A percentile compares a stretch with the other conserved stretches of the same genome.
Evolutionary conservation across 805 yeast genomes (phyloP).

Genomic region (Kazachstania bromeliacearum): DNA sequence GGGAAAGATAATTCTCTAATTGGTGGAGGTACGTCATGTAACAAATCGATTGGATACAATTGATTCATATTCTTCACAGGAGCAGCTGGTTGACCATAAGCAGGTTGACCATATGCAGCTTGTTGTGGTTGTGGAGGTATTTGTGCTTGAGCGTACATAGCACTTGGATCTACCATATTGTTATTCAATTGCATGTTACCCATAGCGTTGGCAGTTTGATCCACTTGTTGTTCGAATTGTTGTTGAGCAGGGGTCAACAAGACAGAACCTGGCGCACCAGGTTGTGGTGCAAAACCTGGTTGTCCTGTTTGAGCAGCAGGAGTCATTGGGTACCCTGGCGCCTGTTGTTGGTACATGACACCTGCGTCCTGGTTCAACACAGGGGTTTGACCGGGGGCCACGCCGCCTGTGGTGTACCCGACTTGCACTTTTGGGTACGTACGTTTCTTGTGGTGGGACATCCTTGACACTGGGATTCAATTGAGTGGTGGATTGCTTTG

Average conservation of each 20-base stretch:
- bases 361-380: conserved; percentile 2
- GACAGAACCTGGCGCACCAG: background rate
- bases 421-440: conserved; percentile 33
- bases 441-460: conserved; percentile 38
- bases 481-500: too few species aligned
- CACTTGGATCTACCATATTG: conserved; percentile 20
- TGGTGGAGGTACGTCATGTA: conserved; percentile 84
- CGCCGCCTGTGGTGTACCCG: background rate
- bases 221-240: conserved; percentile 25
- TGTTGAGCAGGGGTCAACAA: conserved; percentile 23
- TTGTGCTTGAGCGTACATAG: conserved; percentile 17
- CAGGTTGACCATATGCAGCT: background rate
- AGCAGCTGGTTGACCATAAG: conserved; percentile 9
- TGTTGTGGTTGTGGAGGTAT: conserved; percentile 8
- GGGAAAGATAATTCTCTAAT: conserved; percentile 76
- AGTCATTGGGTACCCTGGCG: background rate
- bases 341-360: conserved; percentile 1
- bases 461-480: conserved; percentile 1
- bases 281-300: background rate
- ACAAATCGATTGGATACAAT: conserved; percentile 75
- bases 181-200: conserved; percentile 30
- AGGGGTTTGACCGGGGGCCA: conserved; percentile 3
- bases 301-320: background rate
- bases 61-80: conserved; percentile 80
- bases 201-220: conserved; percentile 27